These are phyloP conservation scores for Cryphonectria parasitica DNA, from an alignment of 2,329 filamentous ascomycete species.

Conservation along the genomic window DNA sequence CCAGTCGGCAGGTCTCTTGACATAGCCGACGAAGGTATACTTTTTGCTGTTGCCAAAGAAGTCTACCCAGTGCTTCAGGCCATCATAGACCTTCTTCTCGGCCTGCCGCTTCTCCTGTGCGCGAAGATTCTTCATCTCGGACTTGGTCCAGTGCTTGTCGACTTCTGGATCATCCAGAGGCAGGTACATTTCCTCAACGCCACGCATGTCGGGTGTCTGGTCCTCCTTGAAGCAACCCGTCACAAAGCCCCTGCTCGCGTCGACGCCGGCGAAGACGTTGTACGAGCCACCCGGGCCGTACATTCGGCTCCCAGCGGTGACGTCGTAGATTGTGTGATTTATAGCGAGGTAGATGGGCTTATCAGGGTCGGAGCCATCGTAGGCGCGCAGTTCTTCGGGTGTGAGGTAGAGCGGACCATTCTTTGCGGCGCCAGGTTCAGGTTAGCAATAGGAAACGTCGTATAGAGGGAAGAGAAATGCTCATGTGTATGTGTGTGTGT, in stretches of 20 bases:
- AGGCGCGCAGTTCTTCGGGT: constrained; percentile 70
- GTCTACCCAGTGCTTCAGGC: constrained; percentile 78
- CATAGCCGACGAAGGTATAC: constrained; percentile 79
- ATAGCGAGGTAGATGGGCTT: constrained; percentile 90
- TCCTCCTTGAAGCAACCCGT: constrained; percentile 93
- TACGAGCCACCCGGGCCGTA: constrained; percentile 89
- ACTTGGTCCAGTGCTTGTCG: constrained; percentile 60
- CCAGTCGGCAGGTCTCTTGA: constrained; percentile 65
- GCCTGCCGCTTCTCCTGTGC: constrained; percentile 69
- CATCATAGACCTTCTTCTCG: constrained; percentile 64
- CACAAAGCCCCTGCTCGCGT: constrained; percentile 86
- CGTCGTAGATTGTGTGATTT: constrained; percentile 86
- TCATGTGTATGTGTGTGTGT: too few species aligned
- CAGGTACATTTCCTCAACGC: constrained; percentile 84
- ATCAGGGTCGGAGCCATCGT: constrained; percentile 75
- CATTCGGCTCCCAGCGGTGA: constrained; percentile 67
- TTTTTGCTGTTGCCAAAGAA: constrained; percentile 82
- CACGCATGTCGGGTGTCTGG: constrained; percentile 79
- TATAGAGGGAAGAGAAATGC: not conserved
- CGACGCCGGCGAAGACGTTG: constrained; percentile 81
- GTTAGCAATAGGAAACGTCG: not conserved
- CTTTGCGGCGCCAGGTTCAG: constrained; percentile 39
- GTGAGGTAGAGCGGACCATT: constrained; percentile 71
- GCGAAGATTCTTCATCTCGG: constrained; percentile 56
- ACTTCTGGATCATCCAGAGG: constrained; percentile 65